Conservation (phyloP, 2,329 filamentous ascomycete genomes). For the Ophiocordyceps polyrhachis-furcata region DNA sequence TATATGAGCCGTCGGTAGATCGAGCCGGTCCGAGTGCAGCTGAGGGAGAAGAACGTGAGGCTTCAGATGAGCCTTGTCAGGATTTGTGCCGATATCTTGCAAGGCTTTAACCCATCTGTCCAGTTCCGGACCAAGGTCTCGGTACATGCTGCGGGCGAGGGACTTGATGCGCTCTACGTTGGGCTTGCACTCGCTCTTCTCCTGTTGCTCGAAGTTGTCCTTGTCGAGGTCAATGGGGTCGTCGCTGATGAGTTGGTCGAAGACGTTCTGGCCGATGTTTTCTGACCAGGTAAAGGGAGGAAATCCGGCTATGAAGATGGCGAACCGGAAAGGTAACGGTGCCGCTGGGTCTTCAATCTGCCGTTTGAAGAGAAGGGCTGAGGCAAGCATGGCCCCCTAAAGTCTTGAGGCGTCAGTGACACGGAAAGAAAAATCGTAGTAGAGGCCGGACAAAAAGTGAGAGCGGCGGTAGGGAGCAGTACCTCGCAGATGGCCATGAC, state of each 20-base stretch:
- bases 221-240: not conserved
- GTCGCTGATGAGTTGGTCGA: not conserved
- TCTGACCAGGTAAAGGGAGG: not conserved
- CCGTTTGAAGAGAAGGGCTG: not conserved
- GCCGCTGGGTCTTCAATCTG: not conserved
- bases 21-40: not conserved
- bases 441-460: not conserved
- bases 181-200: not conserved
- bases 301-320: not conserved
- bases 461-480: not conserved
- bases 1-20: not conserved
- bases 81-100: not conserved
- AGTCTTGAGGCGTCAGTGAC: not conserved
- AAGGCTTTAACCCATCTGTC: not conserved
- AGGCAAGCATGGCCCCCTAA: not conserved
- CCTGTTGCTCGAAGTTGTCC: not conserved
- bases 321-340: not conserved
- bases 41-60: not conserved
- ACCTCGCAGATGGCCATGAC: not conserved
- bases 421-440: not conserved
- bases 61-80: not conserved
- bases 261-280: not conserved
- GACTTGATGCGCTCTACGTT: not conserved
- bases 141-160: not conserved
- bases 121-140: not conserved